A percentile compares a stretch with the other conserved stretches of the same genome.
These are phyloP conservation scores for Pseudonitzschia pungens DNA, from an alignment of 108 stramenopile genomes.

Conservation along the genomic window DNA sequence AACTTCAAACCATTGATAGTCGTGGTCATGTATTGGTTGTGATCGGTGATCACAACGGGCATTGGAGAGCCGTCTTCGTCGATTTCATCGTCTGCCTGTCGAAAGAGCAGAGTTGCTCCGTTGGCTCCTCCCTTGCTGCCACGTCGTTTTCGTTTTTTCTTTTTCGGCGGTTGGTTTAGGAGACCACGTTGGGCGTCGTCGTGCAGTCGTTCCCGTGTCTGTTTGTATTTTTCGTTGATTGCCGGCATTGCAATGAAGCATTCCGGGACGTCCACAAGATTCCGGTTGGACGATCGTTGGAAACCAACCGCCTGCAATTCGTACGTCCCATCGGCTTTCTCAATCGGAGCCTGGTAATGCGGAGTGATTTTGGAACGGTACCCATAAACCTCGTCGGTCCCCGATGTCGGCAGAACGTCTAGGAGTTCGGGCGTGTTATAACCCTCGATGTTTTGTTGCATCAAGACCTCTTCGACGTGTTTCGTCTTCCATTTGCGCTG, in stretches of 20 bases:
- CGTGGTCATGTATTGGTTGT: constrained; percentile 75
- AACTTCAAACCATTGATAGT: constrained; percentile 70
- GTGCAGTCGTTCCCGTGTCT: constrained; percentile 51
- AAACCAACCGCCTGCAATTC: constrained; percentile 76
- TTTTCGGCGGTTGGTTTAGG: constrained; percentile 26
- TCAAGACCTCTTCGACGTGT: constrained; percentile 84
- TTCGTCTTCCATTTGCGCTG: constrained; percentile 93
- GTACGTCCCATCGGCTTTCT: constrained; percentile 38
- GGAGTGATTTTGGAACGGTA: constrained; percentile 97
- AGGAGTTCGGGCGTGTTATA: constrained; percentile 33
- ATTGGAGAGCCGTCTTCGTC: constrained; percentile 31
- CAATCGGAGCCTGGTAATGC: constrained; percentile 89
- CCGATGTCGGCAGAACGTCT: constrained; percentile 52
- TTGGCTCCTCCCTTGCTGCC: constrained; percentile 42
- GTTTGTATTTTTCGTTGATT: constrained; percentile 79
- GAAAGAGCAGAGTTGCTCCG: constrained; percentile 90
- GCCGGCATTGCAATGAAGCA: constrained; percentile 94
- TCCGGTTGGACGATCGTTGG: constrained; percentile 68
- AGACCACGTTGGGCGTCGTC: constrained; percentile 20
- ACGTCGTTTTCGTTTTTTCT: constrained; percentile 20
- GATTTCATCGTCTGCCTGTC: constrained; percentile 58
- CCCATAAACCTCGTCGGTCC: constrained; percentile 85
- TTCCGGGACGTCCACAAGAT: constrained; percentile 85
- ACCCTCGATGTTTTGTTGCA: constrained; percentile 35
- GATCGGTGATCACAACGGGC: constrained; percentile 81